Conservation (phyloP, 2,329 filamentous ascomycete genomes). For the Seiridium unicorne region DNA sequence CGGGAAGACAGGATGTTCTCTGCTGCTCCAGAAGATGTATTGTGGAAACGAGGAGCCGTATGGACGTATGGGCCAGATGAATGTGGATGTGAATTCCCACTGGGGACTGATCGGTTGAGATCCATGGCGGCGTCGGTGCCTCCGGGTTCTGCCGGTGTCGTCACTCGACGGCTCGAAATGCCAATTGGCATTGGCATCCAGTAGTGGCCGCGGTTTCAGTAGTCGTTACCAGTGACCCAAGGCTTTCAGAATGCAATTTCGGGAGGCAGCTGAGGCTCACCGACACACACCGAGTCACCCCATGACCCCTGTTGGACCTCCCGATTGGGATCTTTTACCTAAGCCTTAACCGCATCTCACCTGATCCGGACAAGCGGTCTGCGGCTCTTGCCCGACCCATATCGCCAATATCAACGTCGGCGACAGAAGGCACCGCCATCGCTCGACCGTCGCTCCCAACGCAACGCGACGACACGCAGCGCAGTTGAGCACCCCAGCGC, state of each 20-base stretch:
- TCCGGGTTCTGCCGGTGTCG: conserved; percentile 6
- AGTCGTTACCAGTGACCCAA: background rate
- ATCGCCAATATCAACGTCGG: background rate
- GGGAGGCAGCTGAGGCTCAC: background rate
- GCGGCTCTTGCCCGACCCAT: background rate
- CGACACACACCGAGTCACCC: background rate
- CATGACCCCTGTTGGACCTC: background rate
- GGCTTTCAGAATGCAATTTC: background rate
- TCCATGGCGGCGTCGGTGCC: background rate
- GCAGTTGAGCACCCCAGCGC: background rate
- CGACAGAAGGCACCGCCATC: background rate
- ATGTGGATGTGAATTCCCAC: too few relatives aligned
- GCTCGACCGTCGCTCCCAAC: background rate
- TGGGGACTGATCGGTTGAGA: background rate
- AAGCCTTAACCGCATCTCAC: background rate
- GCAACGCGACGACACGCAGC: background rate
- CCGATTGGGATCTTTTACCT: background rate
- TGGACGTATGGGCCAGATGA: background rate
- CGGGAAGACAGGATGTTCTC: background rate
- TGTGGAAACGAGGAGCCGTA: background rate
- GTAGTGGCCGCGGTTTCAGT: background rate
- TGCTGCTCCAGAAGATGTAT: background rate
- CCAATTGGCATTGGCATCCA: background rate
- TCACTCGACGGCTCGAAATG: background rate
- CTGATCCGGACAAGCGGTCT: conserved; percentile 1